A percentile compares a stretch with the other conserved stretches of the same genome.
phyloP scores from a whole-genome alignment of 345 rosid genomes.

The Citrus maxima region DNA sequence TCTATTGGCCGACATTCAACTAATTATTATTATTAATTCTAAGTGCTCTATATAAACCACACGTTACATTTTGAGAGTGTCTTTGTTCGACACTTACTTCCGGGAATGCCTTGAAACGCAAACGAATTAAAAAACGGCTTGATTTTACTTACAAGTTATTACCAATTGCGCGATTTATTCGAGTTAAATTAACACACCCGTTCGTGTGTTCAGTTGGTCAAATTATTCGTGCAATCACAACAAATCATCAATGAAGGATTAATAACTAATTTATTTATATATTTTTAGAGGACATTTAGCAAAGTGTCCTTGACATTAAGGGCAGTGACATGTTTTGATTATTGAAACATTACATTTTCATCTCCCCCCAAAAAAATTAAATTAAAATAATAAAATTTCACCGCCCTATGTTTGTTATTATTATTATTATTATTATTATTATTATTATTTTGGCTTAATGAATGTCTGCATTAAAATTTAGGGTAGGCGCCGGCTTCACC shows the following conservation, averaged over 20 bases:
- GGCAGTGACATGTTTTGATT: constrained; percentile 4
- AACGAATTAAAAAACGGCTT: neutral
- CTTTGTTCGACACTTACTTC: neutral
- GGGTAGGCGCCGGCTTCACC: neutral
- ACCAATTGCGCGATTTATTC: neutral
- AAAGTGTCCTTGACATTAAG: neutral
- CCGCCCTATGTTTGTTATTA: neutral
- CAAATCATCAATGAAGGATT: neutral
- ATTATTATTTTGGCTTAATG: neutral
- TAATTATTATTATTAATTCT: too few relatives aligned
- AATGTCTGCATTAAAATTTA: neutral
- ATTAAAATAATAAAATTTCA: neutral
- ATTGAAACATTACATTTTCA: neutral
- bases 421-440: too few relatives aligned
- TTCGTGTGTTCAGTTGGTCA: neutral
- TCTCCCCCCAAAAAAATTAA: neutral
- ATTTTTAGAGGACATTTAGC: neutral
- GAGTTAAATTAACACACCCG: neutral
- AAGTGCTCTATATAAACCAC: neutral
- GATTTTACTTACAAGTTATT: neutral
- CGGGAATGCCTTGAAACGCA: neutral
- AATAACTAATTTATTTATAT: too few relatives aligned
- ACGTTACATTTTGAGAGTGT: neutral
- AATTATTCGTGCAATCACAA: neutral
- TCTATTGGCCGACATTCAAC: neutral